phyloP scores from a whole-genome alignment of 306 rosid genomes.

The Cucurbita maxima region DNA sequence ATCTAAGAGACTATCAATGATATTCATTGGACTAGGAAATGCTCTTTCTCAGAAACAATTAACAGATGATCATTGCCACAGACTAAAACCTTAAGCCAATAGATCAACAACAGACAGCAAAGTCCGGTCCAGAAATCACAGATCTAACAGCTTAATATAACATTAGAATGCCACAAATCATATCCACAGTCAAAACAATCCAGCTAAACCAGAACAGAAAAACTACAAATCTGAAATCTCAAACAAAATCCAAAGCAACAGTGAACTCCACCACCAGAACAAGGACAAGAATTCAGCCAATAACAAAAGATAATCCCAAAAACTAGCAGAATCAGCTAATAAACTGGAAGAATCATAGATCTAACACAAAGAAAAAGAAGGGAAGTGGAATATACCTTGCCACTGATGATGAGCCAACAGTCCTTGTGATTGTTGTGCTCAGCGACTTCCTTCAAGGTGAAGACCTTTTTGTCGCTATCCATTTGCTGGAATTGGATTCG shows the following conservation, averaged over 20 bases:
- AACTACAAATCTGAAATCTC: neutral
- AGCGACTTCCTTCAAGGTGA: slow-evolving; percentile 32
- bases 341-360: neutral
- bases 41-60: neutral
- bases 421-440: slow-evolving; percentile 26
- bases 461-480: slow-evolving; percentile 27
- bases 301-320: neutral
- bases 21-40: neutral
- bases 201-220: neutral
- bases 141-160: neutral
- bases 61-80: neutral
- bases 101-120: neutral
- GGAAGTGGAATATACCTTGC: slow-evolving; percentile 22
- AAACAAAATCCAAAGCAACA: neutral
- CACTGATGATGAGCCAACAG: slow-evolving; percentile 39
- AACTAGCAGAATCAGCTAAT: neutral
- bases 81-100: neutral
- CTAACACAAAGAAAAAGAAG: neutral
- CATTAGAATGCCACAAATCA: neutral
- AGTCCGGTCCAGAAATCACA: neutral
- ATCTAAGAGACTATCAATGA: neutral
- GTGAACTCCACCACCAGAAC: neutral
- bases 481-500: slow-evolving; percentile 1
- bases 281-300: neutral
- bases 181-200: neutral